These are phyloP conservation scores for Verbascum thapsus DNA, from an alignment of 257 asterid genomes.

Conservation along the genomic window DNA sequence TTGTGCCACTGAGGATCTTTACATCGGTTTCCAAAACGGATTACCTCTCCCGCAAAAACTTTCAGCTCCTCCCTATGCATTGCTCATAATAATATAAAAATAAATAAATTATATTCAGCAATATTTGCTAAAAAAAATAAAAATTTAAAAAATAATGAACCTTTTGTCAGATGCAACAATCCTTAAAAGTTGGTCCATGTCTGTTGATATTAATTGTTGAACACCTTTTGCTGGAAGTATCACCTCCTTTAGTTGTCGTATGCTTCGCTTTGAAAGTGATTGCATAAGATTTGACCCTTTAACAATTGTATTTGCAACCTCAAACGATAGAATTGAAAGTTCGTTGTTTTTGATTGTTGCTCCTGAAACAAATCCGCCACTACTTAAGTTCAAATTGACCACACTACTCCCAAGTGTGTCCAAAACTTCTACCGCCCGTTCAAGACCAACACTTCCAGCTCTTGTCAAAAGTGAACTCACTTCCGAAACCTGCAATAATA, in stretches of 20 bases:
- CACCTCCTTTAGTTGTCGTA: constrained; percentile 53
- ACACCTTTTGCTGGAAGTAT: constrained; percentile 73
- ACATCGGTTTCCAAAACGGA: constrained; percentile 86
- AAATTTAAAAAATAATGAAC: constrained; percentile 35
- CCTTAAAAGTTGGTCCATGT: constrained; percentile 57
- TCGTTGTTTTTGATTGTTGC: constrained; percentile 50
- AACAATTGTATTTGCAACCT: constrained; percentile 86
- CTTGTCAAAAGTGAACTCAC: constrained; percentile 50
- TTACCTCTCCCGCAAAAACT: constrained; percentile 70
- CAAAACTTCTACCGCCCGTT: constrained; percentile 62
- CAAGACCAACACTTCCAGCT: constrained; percentile 66
- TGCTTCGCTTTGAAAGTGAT: constrained; percentile 62
- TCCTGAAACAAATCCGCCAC: constrained; percentile 64
- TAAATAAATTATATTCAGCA: neutral
- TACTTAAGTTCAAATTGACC: constrained; percentile 47
- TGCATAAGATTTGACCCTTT: constrained; percentile 72
- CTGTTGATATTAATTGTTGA: constrained; percentile 56
- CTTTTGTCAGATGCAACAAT: constrained; percentile 83
- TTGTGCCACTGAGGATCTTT: constrained; percentile 92
- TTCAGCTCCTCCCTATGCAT: constrained; percentile 83
- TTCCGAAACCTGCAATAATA: constrained; percentile 58
- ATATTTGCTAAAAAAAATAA: constrained; percentile 1
- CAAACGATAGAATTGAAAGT: constrained; percentile 70
- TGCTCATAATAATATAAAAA: constrained; percentile 6
- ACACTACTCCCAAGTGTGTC: constrained; percentile 71